A percentile compares a stretch with the other conserved stretches of the same genome.
Evolutionary conservation across 2,329 filamentous ascomycete genomes (phyloP).

Genomic region (Pseudopyrenochaeta lycopersici): DNA sequence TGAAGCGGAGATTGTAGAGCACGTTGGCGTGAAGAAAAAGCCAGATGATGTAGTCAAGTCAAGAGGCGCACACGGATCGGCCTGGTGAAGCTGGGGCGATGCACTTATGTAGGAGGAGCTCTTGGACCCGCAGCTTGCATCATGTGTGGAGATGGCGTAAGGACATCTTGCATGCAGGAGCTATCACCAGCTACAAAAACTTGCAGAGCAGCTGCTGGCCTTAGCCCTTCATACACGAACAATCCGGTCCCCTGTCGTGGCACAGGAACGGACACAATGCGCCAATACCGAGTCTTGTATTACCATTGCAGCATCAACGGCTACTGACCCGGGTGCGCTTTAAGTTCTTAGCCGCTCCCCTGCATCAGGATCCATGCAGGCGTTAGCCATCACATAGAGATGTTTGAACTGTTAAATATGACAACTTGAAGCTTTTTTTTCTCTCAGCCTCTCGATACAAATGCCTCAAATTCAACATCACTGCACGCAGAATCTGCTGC

Average conservation of each 20-base stretch:
- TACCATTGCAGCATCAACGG: slow-evolving; percentile 10
- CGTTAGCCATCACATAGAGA: slow-evolving; percentile 3
- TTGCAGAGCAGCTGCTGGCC: slow-evolving; percentile 13
- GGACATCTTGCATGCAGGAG: slow-evolving; percentile 35
- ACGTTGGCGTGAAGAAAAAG: slow-evolving; percentile 6
- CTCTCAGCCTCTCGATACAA: neutral
- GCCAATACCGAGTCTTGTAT: slow-evolving; percentile 24
- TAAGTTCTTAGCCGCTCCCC: slow-evolving; percentile 19
- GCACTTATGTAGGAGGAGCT: slow-evolving; percentile 38
- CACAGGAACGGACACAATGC: slow-evolving; percentile 12
- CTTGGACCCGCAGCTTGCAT: slow-evolving; percentile 42
- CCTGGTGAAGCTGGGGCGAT: slow-evolving; percentile 23
- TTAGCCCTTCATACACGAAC: slow-evolving; percentile 3
- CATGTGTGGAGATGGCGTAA: slow-evolving; percentile 24
- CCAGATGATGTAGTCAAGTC: slow-evolving; percentile 8
- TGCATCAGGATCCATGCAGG: slow-evolving; percentile 17
- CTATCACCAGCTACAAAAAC: slow-evolving; percentile 25
- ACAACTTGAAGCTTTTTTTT: neutral
- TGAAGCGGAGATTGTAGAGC: slow-evolving; percentile 4
- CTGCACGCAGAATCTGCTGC: slow-evolving; percentile 21
- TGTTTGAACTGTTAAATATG: neutral
- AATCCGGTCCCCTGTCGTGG: neutral
- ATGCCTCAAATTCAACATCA: neutral
- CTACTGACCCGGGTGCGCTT: too few relatives aligned
- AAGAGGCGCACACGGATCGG: slow-evolving; percentile 29